Conservation (phyloP, 768 basidiomycete species). For the Leucocoprinus sp. region DNA sequence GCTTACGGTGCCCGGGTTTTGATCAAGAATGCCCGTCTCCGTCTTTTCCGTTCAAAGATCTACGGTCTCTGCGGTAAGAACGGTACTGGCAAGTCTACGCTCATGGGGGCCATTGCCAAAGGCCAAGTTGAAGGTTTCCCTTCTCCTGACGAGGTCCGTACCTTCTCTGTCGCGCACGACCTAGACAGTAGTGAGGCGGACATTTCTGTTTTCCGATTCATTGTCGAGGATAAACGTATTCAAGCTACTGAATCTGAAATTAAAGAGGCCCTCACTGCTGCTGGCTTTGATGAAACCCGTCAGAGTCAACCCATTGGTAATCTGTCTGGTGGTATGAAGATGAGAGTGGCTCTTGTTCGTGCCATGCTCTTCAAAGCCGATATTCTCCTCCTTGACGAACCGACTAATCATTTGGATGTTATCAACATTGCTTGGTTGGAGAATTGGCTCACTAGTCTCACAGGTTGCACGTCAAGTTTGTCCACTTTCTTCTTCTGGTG, state of each 20-base stretch:
- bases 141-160: constrained; percentile 92
- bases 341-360: constrained; percentile 96
- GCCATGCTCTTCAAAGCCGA: constrained; percentile 99
- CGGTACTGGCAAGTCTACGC: constrained; percentile 95
- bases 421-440: constrained; percentile 98
- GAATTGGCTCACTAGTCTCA: constrained; percentile 82
- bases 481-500: constrained; percentile 13
- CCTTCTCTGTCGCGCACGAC: constrained; percentile 99
- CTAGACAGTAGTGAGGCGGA: constrained; percentile 94
- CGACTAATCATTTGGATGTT: constrained; percentile 95
- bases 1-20: constrained; percentile 99
- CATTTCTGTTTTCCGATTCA: constrained; percentile 85
- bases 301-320: constrained; percentile 82
- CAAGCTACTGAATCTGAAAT: constrained; percentile 61
- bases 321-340: constrained; percentile 99
- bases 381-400: constrained; percentile 93
- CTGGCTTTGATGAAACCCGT: constrained; percentile 86
- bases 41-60: constrained; percentile 97
- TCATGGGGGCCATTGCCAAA: constrained; percentile 90
- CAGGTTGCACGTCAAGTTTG: constrained; percentile 86
- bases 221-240: constrained; percentile 78
- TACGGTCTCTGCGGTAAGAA: constrained; percentile 99
- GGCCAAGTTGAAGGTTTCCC: constrained; percentile 99
- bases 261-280: constrained; percentile 75
- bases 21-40: constrained; percentile 92